Base-by-base conservation (phyloP, 2,329 filamentous ascomycete species). In the Xylariaceae sp. region DNA sequence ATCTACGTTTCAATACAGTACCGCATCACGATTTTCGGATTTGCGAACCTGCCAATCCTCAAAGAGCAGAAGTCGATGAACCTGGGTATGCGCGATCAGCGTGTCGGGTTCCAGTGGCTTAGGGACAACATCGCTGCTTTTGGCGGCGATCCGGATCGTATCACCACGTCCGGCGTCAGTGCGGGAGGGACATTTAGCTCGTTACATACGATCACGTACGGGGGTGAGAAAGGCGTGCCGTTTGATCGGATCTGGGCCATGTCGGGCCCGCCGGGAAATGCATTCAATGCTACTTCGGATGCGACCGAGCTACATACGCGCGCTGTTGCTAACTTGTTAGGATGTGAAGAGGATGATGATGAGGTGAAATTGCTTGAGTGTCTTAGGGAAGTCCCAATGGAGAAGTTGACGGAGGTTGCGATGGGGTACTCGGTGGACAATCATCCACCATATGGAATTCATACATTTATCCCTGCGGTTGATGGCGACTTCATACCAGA, bases 211-310 rank as follows among this genome's bases (percentile, higher is more conserved):
- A 16, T 40, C 21, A 23, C 37, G 12, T 27, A 40, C 22, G 37
- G 37, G 17, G 37, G 37, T n/a, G 37, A 58, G 45, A 40, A 57
- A 23, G 63, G 62, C 1, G 61, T 63, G 2, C 64, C 64, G 1
- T 67, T 67, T 25, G 57, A 55, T 1, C 57, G 58, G 34, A 55
- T 45, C 1, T 66, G 63, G 63, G 47, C 52, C 4, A 67, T 67
- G 62, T 64, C 61, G 3, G 63, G 64, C 1, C 63, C 62, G 6
- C 63, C 64, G 4, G 64, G 62, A 12, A 65, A 58, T 4, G 62
- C 60, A 1, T 38, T 65, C 8, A 65, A 65, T 17, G 56, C 61
- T 14, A 59, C 58, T 0, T 54, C 54, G 17, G 60, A 64, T 34
- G 57, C 55, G 1, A 62, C 56, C 2, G 55, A 61, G 44, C 40